phyloP scores from a whole-genome alignment of 2,329 filamentous ascomycete genomes.

The Helicocarpus griseus region DNA sequence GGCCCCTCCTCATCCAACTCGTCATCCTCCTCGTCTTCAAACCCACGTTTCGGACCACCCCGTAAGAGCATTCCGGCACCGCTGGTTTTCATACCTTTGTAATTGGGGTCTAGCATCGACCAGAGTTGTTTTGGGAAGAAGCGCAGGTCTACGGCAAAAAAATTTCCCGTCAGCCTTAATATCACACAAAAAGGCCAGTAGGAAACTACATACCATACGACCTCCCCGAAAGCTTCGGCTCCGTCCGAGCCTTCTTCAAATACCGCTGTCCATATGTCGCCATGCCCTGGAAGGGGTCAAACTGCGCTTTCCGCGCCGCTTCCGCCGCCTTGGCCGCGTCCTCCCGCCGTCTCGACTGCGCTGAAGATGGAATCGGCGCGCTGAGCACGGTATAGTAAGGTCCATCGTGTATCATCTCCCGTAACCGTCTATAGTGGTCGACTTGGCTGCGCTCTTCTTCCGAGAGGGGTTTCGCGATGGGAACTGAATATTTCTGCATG shows the following conservation, averaged over 20 bases:
- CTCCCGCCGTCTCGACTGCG: background rate
- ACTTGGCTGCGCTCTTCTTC: conserved; percentile 39
- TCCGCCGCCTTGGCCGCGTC: conserved; percentile 36
- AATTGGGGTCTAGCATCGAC: conserved; percentile 41
- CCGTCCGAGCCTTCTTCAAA: conserved; percentile 43
- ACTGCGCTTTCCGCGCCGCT: conserved; percentile 32
- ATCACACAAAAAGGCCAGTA: background rate
- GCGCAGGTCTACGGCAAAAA: conserved; percentile 45
- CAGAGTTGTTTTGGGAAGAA: conserved; percentile 52
- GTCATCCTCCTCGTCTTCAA: conserved; percentile 39
- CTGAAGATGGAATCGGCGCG: conserved; percentile 21
- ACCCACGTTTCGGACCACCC: conserved; percentile 25
- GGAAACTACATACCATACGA: conserved; percentile 41
- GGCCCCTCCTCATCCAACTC: conserved; percentile 13
- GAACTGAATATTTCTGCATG: conserved; percentile 29
- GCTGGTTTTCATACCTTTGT: conserved; percentile 24
- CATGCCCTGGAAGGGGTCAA: conserved; percentile 54
- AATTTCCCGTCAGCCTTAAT: too few species aligned
- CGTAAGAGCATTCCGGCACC: conserved; percentile 20
- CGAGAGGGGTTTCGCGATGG: conserved; percentile 24
- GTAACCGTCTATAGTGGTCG: conserved; percentile 42
- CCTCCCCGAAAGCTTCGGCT: conserved; percentile 46
- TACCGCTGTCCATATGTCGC: conserved; percentile 52
- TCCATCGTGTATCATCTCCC: conserved; percentile 48
- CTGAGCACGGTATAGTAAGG: conserved; percentile 49